Conservation (phyloP, 257 asterid species). For the Eucommia ulmoides region DNA sequence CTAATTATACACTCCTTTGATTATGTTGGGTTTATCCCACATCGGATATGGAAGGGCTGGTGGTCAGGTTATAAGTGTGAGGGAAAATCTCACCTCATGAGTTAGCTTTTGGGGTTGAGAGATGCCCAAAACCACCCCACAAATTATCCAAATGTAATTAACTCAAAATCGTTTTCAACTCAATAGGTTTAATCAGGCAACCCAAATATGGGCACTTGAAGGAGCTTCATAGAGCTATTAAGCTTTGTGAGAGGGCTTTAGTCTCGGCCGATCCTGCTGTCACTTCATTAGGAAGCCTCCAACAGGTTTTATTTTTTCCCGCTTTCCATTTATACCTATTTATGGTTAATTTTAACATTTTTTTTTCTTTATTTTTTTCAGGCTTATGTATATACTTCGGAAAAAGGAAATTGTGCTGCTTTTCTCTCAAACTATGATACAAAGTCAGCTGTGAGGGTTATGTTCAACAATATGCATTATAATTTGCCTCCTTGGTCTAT, state of each 20-base stretch:
- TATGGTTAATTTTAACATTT: too few species aligned
- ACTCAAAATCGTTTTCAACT: constrained; percentile 8
- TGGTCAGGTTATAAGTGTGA: too few species aligned
- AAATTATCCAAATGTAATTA: too few species aligned
- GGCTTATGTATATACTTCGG: constrained; percentile 74
- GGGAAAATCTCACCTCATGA: too few species aligned
- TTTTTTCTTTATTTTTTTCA: constrained; percentile 22
- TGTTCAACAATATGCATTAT: constrained; percentile 80
- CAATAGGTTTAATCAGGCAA: constrained; percentile 60
- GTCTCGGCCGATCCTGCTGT: constrained; percentile 73
- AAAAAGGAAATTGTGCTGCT: constrained; percentile 78
- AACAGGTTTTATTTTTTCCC: too few species aligned
- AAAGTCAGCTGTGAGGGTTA: constrained; percentile 43
- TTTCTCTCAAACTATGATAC: constrained; percentile 71
- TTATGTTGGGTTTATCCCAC: too few species aligned
- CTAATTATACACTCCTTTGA: not conserved
- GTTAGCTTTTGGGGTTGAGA: too few species aligned
- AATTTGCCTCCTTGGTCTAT: constrained; percentile 92
- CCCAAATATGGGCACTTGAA: constrained; percentile 88
- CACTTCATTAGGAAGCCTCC: constrained; percentile 78
- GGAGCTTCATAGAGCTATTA: constrained; percentile 84
- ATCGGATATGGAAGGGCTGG: too few species aligned
- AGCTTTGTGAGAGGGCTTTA: constrained; percentile 61
- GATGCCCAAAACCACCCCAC: too few species aligned
- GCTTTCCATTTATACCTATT: too few species aligned